Conservation (phyloP, 768 basidiomycete species). For the Mycena kentingensis region DNA sequence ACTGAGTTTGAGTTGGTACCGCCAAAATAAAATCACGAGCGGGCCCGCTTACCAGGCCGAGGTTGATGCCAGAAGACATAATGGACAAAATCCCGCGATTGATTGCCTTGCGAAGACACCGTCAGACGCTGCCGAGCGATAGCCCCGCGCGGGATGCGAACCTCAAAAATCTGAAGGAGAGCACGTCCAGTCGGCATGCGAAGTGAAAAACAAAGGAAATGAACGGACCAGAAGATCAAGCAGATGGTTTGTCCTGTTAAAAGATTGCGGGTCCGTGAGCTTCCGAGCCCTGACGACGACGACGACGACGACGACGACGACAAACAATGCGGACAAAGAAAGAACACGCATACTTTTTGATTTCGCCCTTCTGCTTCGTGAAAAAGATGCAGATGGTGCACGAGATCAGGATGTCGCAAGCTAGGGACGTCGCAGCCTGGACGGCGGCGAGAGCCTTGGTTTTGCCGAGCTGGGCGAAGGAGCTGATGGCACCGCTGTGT, state of each 20-base stretch:
- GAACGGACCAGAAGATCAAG: slow-evolving; percentile 14
- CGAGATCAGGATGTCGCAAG: slow-evolving; percentile 16
- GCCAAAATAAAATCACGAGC: neutral
- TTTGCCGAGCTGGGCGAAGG: no score
- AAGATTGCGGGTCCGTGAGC: neutral
- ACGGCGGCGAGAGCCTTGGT: slow-evolving; percentile 9
- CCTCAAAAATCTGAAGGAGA: no score
- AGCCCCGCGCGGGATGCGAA: no score
- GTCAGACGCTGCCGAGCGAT: no score
- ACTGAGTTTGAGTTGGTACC: slow-evolving; percentile 1
- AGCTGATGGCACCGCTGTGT: neutral
- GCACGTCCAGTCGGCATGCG: no score
- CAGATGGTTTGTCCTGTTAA: slow-evolving; percentile 13
- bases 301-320: neutral
- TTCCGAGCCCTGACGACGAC: neutral
- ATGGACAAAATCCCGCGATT: slow-evolving; percentile 16
- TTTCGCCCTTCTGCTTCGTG: slow-evolving; percentile 9
- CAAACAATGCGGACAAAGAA: neutral
- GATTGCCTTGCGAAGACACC: slow-evolving; percentile 17
- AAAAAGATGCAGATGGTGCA: slow-evolving; percentile 12
- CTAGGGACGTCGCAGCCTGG: slow-evolving; percentile 11
- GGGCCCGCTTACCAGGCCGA: slow-evolving; percentile 9
- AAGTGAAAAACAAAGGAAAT: no score
- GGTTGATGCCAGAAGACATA: slow-evolving; percentile 10
- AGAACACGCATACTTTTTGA: slow-evolving; percentile 7